Evolutionary conservation across 2,329 filamentous ascomycete genomes (phyloP).

Genomic region (Aspergillus piperis): DNA sequence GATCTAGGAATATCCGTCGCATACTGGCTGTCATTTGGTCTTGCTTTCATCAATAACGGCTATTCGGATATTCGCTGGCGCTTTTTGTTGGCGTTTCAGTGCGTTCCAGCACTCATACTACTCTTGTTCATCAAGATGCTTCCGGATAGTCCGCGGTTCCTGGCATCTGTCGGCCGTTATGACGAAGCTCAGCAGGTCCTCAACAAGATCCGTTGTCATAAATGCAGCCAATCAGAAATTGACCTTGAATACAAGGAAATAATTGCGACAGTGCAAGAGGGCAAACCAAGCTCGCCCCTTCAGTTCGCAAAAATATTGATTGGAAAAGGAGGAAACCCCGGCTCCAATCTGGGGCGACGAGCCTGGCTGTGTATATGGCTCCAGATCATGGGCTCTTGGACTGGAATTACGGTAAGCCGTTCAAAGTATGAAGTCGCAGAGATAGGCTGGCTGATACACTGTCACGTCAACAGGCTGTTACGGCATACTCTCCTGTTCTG

Average conservation of each 20-base stretch:
- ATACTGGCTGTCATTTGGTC: constrained; percentile 41
- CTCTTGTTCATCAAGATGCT: constrained; percentile 33
- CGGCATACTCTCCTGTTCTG: constrained; percentile 35
- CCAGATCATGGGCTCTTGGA: constrained; percentile 51
- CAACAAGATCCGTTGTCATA: constrained; percentile 34
- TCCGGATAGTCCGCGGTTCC: constrained; percentile 36
- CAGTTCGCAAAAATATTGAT: constrained; percentile 43
- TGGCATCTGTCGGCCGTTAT: constrained; percentile 41
- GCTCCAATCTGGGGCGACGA: constrained; percentile 39
- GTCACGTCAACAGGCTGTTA: constrained; percentile 33
- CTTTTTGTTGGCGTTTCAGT: constrained; percentile 39
- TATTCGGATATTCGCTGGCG: constrained; percentile 39
- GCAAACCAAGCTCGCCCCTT: constrained; percentile 38
- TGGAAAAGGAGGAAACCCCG: constrained; percentile 33
- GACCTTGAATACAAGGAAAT: constrained; percentile 41
- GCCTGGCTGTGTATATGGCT: constrained; percentile 49
- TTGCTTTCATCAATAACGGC: constrained; percentile 36
- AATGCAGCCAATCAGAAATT: constrained; percentile 28
- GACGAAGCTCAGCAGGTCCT: constrained; percentile 52
- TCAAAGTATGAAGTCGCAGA: no score
- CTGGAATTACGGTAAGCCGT: constrained; percentile 43
- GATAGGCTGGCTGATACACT: no score
- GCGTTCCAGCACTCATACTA: constrained; percentile 33
- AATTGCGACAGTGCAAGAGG: constrained; percentile 31
- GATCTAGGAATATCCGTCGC: constrained; percentile 51